Percentiles rank a stretch among this genome's conserved stretches.
These are phyloP conservation scores for Phylloporus sp. DNA, from an alignment of 768 basidiomycete species.

Conservation along the genomic window DNA sequence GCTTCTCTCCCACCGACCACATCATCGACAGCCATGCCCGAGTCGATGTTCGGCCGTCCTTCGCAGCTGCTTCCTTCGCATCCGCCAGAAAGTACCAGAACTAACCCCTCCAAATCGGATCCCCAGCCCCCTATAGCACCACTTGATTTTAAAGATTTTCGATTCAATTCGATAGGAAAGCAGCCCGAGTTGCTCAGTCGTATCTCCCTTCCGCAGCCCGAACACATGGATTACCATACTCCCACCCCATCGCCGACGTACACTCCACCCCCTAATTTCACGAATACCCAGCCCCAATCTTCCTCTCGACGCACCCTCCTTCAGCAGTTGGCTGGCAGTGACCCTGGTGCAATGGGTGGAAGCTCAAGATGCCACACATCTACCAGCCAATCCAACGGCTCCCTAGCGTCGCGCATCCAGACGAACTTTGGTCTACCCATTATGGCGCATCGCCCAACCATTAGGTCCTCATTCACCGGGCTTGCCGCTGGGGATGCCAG, in stretches of 20 bases:
- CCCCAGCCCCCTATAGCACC: conserved; percentile 13
- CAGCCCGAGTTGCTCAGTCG: conserved; percentile 50
- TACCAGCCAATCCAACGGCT: conserved; percentile 8
- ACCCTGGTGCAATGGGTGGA: not conserved
- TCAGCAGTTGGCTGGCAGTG: conserved; percentile 17
- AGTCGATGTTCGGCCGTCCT: conserved; percentile 31
- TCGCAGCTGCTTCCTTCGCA: conserved; percentile 21
- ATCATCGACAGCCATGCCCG: conserved; percentile 15
- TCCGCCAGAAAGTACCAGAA: not conserved
- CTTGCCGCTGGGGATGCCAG: not conserved
- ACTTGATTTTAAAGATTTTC: conserved; percentile 38
- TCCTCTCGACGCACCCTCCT: conserved; percentile 20
- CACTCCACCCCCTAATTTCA: conserved; percentile 1
- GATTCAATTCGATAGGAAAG: conserved; percentile 53
- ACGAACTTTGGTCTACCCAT: conserved; percentile 6
- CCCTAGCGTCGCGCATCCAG: conserved; percentile 26
- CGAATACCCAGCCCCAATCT: conserved; percentile 5
- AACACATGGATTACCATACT: conserved; percentile 23
- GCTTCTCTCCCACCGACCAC: conserved; percentile 13
- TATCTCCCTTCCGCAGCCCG: conserved; percentile 36
- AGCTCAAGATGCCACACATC: not conserved
- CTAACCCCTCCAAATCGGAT: not conserved
- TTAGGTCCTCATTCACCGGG: not conserved
- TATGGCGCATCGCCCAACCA: not conserved
- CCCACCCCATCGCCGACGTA: conserved; percentile 22